Evolutionary conservation across 176 grass and related monocot genomes (phyloP).

Genomic region (Lolium perenne): DNA sequence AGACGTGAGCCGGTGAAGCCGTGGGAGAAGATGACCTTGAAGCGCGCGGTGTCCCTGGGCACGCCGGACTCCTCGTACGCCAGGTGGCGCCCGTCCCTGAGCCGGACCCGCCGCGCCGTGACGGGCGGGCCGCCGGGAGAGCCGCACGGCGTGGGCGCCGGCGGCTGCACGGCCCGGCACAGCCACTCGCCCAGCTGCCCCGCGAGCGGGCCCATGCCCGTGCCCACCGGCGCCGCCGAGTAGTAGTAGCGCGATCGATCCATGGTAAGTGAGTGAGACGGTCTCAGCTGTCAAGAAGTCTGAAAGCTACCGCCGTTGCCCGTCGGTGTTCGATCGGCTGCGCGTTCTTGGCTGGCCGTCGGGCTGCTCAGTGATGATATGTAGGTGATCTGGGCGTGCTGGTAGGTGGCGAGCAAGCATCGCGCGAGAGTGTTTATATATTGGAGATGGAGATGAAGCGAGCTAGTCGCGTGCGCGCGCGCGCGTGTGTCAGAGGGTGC

Average conservation of each 20-base stretch:
- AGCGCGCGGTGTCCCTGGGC: constrained; percentile 55
- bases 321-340: background rate
- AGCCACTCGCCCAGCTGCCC: constrained; percentile 57
- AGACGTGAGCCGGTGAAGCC: constrained; percentile 66
- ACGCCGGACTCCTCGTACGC: constrained; percentile 77
- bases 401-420: constrained; percentile 32
- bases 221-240: constrained; percentile 22
- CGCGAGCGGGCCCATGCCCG: constrained; percentile 35
- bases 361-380: background rate
- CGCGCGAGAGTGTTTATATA: constrained; percentile 38
- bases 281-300: background rate
- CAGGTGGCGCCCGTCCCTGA: constrained; percentile 68
- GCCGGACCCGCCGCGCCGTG: constrained; percentile 58
- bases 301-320: background rate
- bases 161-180: constrained; percentile 51
- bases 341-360: background rate
- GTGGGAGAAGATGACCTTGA: constrained; percentile 67
- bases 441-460: background rate
- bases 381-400: background rate
- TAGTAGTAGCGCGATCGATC: constrained; percentile 7
- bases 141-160: constrained; percentile 59
- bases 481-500: background rate
- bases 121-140: constrained; percentile 69
- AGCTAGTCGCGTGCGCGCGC: background rate
- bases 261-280: background rate